Base-by-base conservation (phyloP, 2,329 filamentous ascomycete species). In the Aspergillus pseudotamarii region DNA sequence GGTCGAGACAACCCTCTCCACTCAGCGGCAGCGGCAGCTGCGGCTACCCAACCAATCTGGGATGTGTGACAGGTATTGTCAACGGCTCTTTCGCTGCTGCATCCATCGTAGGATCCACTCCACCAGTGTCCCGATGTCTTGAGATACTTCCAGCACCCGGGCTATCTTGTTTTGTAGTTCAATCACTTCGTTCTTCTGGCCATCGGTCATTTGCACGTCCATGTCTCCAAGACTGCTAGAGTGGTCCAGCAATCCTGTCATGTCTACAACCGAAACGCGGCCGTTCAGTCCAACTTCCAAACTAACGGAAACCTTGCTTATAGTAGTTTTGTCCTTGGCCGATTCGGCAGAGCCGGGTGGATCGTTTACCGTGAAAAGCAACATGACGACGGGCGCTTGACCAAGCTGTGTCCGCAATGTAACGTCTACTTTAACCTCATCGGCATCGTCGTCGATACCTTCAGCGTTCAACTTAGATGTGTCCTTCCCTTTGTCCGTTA, bases 111-210 rank as follows among this genome's bases (percentile, higher is more conserved):
- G 63, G 62, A 80, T 72, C 78, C 79, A 82, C 73, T 81, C 80
- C 30, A 82, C 78, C 45, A 80, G 61, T 46, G 78, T 71, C 19
- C 80, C 78, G 60, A 82, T 66, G 70, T 82, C 79, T 65, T 82
- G 80, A n/a, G 78, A 80, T 28, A 72, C 71, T 64, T 80, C 79
- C 32, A 82, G 67, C 41, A 80, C 78, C 28, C 68, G 71, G 21
- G 75, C 72, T 45, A 82, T 73, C 64, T 76, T 76, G 61, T 70
- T 69, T 59, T 73, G 74, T 19, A 80, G 57, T 32, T 70, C 64
- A 14, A 60, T 61, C 61, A 63, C 59, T 65, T 73, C 66, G 57
- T 64, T 61, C 43, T 63, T 61, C 55, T 58, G 36, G 38, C 60
- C 65, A 53, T 70, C 68, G 9, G 64, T 50, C n/a, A 60, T 64